phyloP scores from a whole-genome alignment of 169 alveolate genomes.

The Neospora caninum region DNA sequence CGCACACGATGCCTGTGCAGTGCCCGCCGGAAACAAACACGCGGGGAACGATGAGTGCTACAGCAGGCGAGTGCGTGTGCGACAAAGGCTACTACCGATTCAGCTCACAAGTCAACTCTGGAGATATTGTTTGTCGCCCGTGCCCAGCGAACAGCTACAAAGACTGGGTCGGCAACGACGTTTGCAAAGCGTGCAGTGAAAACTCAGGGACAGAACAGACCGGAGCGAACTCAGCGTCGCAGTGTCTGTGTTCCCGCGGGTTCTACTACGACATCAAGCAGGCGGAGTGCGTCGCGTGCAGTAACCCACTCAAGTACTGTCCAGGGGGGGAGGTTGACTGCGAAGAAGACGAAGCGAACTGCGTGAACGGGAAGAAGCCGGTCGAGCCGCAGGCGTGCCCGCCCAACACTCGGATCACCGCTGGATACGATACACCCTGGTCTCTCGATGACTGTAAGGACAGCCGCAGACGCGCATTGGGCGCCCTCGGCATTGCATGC shows the following conservation, averaged over 20 bases:
- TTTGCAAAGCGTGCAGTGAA: slow-evolving; percentile 79
- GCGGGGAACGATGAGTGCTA: slow-evolving; percentile 46
- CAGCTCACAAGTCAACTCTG: not conserved
- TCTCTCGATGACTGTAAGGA: slow-evolving; percentile 78
- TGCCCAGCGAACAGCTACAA: slow-evolving; percentile 82
- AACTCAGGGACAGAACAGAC: slow-evolving; percentile 81
- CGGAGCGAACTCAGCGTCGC: slow-evolving; percentile 77
- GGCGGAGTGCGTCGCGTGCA: slow-evolving; percentile 78
- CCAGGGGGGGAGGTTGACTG: slow-evolving; percentile 81
- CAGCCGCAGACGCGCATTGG: no score
- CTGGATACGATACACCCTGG: slow-evolving; percentile 83
- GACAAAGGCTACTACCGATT: slow-evolving; percentile 50
- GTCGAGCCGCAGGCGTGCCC: slow-evolving; percentile 78
- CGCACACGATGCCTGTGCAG: slow-evolving; percentile 2
- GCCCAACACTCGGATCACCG: slow-evolving; percentile 78
- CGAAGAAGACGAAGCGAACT: slow-evolving; percentile 34
- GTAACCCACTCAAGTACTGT: slow-evolving; percentile 76
- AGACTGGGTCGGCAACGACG: slow-evolving; percentile 76
- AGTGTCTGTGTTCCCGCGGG: slow-evolving; percentile 83
- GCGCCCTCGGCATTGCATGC: no score
- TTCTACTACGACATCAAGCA: slow-evolving; percentile 73
- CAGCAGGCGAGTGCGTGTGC: slow-evolving; percentile 72
- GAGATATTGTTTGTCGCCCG: slow-evolving; percentile 67
- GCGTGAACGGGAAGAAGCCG: slow-evolving; percentile 58
- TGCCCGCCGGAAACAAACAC: slow-evolving; percentile 73